A percentile compares a stretch with the other conserved stretches of the same genome.
phyloP scores from a whole-genome alignment of 495 filamentous ascomycete genomes.

The Margaritispora aquatica region DNA sequence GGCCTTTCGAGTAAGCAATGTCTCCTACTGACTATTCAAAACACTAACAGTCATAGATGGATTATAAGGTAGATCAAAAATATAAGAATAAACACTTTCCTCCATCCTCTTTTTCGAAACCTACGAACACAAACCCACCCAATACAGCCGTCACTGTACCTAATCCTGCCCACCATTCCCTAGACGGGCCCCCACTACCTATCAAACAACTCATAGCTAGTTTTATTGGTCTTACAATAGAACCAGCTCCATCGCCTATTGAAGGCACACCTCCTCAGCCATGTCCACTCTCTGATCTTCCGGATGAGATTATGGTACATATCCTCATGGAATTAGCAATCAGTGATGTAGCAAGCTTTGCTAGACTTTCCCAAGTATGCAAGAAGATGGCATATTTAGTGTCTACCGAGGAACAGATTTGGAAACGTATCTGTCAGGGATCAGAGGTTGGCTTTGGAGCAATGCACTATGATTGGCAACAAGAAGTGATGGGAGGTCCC shows the following conservation, averaged over 20 bases:
- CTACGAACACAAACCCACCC: conserved; percentile 45
- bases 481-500: conserved; percentile 50
- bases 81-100: conserved; percentile 91
- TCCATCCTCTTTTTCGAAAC: conserved; percentile 40
- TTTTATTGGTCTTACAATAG: conserved; percentile 63
- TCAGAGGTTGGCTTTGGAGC: conserved; percentile 67
- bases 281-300: conserved; percentile 71
- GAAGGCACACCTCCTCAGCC: conserved; percentile 63
- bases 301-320: conserved; percentile 75
- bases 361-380: conserved; percentile 76
- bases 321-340: conserved; percentile 66
- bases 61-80: conserved; percentile 71
- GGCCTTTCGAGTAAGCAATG: conserved; percentile 63
- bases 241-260: conserved; percentile 41
- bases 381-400: conserved; percentile 83
- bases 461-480: conserved; percentile 79
- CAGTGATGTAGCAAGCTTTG: conserved; percentile 71
- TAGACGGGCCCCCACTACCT: conserved; percentile 47
- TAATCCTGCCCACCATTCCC: conserved; percentile 48
- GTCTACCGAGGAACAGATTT: conserved; percentile 78
- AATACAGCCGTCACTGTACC: conserved; percentile 46
- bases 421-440: conserved; percentile 69
- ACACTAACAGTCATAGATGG: conserved; percentile 49
- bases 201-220: conserved; percentile 65
- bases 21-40: neutral